Evolutionary conservation across 2,329 filamentous ascomycete species (phyloP).

Genomic region (Penicillium corylophilum): DNA sequence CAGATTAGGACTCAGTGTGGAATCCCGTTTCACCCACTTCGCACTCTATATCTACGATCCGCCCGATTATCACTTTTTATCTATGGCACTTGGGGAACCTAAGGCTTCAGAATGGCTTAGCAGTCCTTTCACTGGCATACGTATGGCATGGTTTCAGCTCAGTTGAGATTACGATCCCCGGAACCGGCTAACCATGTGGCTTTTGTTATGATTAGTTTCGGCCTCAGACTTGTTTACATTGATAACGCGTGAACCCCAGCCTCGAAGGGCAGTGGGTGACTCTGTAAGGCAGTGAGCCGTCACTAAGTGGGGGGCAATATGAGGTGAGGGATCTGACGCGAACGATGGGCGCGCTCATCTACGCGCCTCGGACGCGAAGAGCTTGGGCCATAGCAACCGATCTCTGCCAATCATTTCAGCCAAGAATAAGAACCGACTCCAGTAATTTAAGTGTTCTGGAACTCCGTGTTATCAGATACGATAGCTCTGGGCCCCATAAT

Average conservation of each 20-base stretch:
- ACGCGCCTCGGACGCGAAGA: constrained; percentile 22
- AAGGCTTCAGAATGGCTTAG: neutral
- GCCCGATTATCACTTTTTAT: neutral
- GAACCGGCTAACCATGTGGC: neutral
- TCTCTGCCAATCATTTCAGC: constrained; percentile 15
- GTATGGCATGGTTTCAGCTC: neutral
- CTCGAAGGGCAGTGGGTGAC: no score
- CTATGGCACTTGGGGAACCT: neutral
- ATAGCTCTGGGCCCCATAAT: neutral
- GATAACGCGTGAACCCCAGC: neutral
- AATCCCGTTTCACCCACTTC: neutral
- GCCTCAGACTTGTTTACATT: neutral
- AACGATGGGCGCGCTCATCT: constrained; percentile 7
- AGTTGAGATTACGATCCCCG: neutral
- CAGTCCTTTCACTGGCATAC: neutral
- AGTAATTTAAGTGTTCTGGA: no score
- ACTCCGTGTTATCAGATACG: neutral
- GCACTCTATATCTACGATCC: neutral
- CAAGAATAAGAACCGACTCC: neutral
- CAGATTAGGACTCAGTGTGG: constrained; percentile 18
- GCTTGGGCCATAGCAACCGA: constrained; percentile 18
- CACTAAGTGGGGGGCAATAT: neutral
- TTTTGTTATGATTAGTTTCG: neutral
- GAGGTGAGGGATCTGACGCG: constrained; percentile 1
- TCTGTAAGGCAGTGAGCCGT: no score